A percentile compares a stretch with the other conserved stretches of the same genome.
Conservation (phyloP, 257 asterid species). For the Capsicum chinense region DNA sequence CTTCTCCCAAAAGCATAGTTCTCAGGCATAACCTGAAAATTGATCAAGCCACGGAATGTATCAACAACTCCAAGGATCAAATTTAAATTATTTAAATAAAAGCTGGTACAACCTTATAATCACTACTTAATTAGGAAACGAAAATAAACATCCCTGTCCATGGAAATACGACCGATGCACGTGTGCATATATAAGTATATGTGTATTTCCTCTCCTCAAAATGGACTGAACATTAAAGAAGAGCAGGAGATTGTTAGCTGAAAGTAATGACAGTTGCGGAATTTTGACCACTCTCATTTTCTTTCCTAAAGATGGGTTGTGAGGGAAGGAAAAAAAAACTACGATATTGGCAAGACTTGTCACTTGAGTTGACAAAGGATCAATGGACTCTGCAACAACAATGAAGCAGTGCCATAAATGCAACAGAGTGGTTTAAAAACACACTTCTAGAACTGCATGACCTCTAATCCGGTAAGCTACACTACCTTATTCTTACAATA, state of each 20-base stretch:
- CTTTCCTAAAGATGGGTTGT: neutral
- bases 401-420: neutral
- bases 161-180: neutral
- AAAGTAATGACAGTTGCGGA: neutral
- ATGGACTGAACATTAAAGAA: neutral
- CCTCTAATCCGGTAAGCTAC: neutral
- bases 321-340: constrained; percentile 8
- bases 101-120: neutral
- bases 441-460: neutral
- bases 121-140: neutral
- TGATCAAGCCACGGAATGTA: neutral
- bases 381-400: neutral
- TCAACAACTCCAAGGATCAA: constrained; percentile 2
- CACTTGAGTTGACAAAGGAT: neutral
- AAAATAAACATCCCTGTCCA: neutral
- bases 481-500: neutral
- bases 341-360: constrained; percentile 6
- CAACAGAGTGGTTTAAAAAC: neutral
- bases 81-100: neutral
- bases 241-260: neutral
- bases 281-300: neutral
- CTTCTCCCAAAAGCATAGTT: constrained; percentile 68
- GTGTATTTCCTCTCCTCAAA: neutral
- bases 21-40: constrained; percentile 92
- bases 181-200: neutral